Evolutionary conservation across 1,284 basidiomycete species (phyloP), one percentile per base, ranked within the genome.

Genomic region (Xerocomus amazonicus): DNA sequence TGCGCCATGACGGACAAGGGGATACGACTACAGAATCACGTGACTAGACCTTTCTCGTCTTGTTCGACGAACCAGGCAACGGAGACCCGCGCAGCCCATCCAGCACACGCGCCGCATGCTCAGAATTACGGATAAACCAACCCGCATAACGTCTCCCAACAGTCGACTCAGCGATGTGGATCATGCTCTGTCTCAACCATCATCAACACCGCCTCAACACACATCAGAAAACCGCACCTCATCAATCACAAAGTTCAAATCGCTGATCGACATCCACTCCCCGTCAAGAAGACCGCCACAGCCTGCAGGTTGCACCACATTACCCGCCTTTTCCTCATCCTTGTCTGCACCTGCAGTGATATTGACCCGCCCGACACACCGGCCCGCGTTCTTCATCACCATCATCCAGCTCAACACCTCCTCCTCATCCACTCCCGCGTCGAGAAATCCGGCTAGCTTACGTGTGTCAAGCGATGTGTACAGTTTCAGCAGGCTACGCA

Each of bases 321-420:
- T 61, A 36, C 51, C 8, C 19, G 45, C 27, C 63, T 50, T 61
- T 6, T 60, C 58, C 14, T 65, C 58, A 39, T 64, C 63, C 54
- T 56, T 67, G 40, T 66, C 63, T 0, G 46, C 29, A 9, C 57
- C 56, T 2, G 56, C 33, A 1, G 56, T 43, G 2, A 51, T 51
- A 28, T 51, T 63, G 38, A 67, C 76, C 2, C 84, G 73, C 57
- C 84, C 81, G 52, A 90, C 74, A 50, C 80, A 84, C 65, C 90
- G 81, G 59, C 88, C 91, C 2, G 85, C 84, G 56, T 88, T 86
- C 75, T 99, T 98, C 74, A 97, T 83, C 41, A 94, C 87, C 92
- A 98, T 97, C 79, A 98, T 82, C 78, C 95, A 91, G 73, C 96
- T 90, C 48, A 98, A 79, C 59, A 97, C 86, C 67, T 93, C 90